phyloP scores from a whole-genome alignment of 495 filamentous ascomycete species.

The Aspergillus nidulans region DNA sequence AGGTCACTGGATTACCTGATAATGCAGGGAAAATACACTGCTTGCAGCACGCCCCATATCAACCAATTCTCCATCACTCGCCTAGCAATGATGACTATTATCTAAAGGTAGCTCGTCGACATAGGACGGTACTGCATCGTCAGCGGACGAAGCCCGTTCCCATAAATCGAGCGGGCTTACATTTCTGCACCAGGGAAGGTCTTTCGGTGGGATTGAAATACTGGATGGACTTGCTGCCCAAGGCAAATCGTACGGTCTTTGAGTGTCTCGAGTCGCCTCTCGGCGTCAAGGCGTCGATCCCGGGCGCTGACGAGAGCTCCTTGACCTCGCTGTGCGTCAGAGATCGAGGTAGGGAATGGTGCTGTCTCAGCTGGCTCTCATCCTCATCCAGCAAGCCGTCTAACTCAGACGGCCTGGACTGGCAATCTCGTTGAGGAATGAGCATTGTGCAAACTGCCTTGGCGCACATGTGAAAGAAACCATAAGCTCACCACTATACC shows the following conservation, averaged over 20 bases:
- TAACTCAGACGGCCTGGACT: too few species aligned
- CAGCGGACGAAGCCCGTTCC: not conserved
- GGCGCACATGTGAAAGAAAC: not conserved
- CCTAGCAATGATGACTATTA: too few species aligned
- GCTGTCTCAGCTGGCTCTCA: not conserved
- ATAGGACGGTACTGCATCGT: not conserved
- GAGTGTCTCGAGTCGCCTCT: not conserved
- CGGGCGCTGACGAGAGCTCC: not conserved
- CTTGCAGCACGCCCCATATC: too few species aligned
- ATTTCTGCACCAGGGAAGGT: not conserved
- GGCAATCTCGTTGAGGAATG: not conserved
- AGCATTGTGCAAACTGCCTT: not conserved
- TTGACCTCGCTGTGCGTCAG: not conserved
- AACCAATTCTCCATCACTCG: too few species aligned
- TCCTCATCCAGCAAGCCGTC: not conserved
- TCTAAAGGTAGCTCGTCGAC: too few species aligned
- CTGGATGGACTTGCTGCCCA: not conserved
- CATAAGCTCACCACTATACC: not conserved
- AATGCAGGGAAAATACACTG: too few species aligned
- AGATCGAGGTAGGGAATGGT: not conserved
- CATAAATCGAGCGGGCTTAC: not conserved
- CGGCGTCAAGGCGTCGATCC: too few species aligned
- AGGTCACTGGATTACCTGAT: too few species aligned
- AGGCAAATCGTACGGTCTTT: not conserved
- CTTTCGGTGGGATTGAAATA: conserved; percentile 1